Evolutionary conservation across 2,329 filamentous ascomycete genomes (phyloP), one percentile per base, ranked within the genome.

Genomic region (Penicillium sp.): DNA sequence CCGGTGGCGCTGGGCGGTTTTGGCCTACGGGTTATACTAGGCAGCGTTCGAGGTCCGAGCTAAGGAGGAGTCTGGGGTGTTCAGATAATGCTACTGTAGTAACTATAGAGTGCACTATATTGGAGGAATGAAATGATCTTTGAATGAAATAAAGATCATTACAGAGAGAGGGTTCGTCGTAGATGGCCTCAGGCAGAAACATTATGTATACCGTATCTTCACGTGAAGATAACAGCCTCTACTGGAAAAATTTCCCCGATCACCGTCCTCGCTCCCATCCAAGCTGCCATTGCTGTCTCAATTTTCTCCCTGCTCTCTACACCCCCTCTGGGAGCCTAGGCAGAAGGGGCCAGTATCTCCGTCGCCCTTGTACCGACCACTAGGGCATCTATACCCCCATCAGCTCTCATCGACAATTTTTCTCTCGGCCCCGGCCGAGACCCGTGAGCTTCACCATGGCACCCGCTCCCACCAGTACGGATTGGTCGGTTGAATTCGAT

Each of bases 401-500:
- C 32, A 25, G 27, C 32, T 49, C 32, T 7, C 3, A 27, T 35
- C 37, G 18, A 28, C 35, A 32, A n/a, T 12, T 54, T 56, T 56
- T 44, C 50, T 54, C 39, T 49, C 46, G 31, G 48, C 38, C 27
- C 2, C 32, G 46, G 46, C 40, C 46, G 32, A 50, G 47, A 47
- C 42, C 50, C 48, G 49, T 46, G 52, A 53, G 52, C 49, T 49
- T 43, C 45, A 37, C 59, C 58, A 86, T 84, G 81, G 70, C 68
- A 44, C 78, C 77, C 50, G 70, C 76, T 57, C 70, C 78, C 57
- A 88, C 85, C 52, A 76, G 77, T 53, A 88, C 84, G 46, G 76
- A 82, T 67, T 96, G 92, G 92, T 82, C 89, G 58, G 84, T 88
- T 69, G 81, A 90, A 62, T 97, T 88, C 74, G 81, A 96, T 69